phyloP scores from a whole-genome alignment of 2,329 filamentous ascomycete genomes.

The Nakataea oryzae region DNA sequence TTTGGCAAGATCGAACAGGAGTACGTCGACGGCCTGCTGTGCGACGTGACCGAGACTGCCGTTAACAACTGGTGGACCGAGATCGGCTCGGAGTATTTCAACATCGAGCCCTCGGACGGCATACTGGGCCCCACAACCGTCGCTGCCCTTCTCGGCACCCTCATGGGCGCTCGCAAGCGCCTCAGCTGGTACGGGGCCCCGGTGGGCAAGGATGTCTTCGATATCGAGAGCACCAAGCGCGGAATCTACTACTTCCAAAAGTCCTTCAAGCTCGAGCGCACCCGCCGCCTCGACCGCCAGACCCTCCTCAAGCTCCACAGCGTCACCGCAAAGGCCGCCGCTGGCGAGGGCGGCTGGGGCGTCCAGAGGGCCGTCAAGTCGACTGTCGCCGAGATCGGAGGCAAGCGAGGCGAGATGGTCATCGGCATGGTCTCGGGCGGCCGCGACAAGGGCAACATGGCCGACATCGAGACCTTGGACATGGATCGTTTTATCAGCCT shows the following conservation, averaged over 20 bases:
- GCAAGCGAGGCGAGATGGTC: conserved; percentile 88
- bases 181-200: conserved; percentile 77
- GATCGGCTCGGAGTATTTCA: conserved; percentile 84
- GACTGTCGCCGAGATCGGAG: conserved; percentile 84
- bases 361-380: conserved; percentile 93
- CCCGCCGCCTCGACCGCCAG: conserved; percentile 69
- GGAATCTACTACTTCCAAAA: conserved; percentile 88
- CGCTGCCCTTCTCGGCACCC: conserved; percentile 72
- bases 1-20: conserved; percentile 82
- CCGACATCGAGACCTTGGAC: conserved; percentile 85
- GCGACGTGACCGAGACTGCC: conserved; percentile 83
- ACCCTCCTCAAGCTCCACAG: conserved; percentile 74
- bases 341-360: conserved; percentile 79
- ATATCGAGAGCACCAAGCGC: conserved; percentile 69
- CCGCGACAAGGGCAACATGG: conserved; percentile 79
- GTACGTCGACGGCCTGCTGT: conserved; percentile 85
- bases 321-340: conserved; percentile 81
- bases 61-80: conserved; percentile 95
- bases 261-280: conserved; percentile 67
- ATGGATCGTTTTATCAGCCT: conserved; percentile 74
- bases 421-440: conserved; percentile 79
- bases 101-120: conserved; percentile 84
- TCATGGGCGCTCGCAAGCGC: conserved; percentile 84
- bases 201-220: conserved; percentile 84
- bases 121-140: conserved; percentile 89